Base-by-base conservation (phyloP, 1,284 basidiomycete species). In the Anthracocystis setariae region DNA sequence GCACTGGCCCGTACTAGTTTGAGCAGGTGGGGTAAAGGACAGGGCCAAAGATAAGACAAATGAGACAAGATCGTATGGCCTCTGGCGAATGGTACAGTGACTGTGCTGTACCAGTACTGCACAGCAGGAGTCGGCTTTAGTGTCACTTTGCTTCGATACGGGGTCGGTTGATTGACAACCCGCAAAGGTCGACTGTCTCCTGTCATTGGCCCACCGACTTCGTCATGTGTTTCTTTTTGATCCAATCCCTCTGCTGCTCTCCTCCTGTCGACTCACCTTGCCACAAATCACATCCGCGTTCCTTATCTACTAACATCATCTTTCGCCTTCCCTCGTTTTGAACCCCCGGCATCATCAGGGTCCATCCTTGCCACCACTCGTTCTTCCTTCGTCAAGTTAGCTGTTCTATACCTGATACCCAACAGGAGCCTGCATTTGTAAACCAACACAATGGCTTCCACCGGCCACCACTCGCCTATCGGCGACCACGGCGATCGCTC, bases 401-500 rank as follows among this genome's bases (percentile, higher is more conserved):
- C 21, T 17, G 17, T 10, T 18, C 24, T 27, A 8, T 25, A 21
- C 33, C 29, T 10, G 10, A 29, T 29, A 29, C 29, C 29, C 29
- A 7, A 7, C 18, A 18, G 38, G 38, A 39, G 15, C 8, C 12
- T 20, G 27, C 5, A 20, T 35, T 18, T 18, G 38, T 42, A 20
- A 4, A 9, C 38, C 18, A 20, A 24, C 49, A 65, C 25, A 17
- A 69, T 69, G 66, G 51, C 66, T 3, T 69, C 66, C 7, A 69
- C 66, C 35, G 66, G 60, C 40, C 60, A 55, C 15, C 55, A 32
- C 2, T 45, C 66, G 13, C 54, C 60, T 12, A 8, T 51, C 15
- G 61, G 21, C 24, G 67, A 64, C 42, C 56, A 53, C 15, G 61
- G 21, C 24, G 67, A 64, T 38, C 56, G 57, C 2, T 64, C 57